phyloP scores from a whole-genome alignment of 257 asterid species.

The Fraxinus pennsylvanica region DNA sequence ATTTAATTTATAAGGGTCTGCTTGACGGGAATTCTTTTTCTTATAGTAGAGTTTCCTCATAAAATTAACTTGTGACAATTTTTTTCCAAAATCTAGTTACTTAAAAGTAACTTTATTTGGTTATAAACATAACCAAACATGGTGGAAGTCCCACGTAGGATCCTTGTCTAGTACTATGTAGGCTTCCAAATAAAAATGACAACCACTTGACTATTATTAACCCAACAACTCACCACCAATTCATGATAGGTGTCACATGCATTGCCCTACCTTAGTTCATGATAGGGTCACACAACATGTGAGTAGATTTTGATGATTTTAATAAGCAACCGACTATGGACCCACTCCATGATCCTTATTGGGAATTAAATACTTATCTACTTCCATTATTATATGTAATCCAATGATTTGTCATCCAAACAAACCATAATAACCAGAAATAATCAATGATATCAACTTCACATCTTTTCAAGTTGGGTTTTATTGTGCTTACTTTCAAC shows the following conservation, averaged over 20 bases:
- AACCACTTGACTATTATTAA: conserved; percentile 14
- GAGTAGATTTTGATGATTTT: conserved; percentile 25
- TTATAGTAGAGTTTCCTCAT: no score
- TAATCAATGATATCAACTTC: neutral
- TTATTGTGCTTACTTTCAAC: neutral
- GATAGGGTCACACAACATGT: conserved; percentile 4
- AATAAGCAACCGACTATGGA: conserved; percentile 48
- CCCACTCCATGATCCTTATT: conserved; percentile 39
- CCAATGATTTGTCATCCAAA: conserved; percentile 55
- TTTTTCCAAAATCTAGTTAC: no score
- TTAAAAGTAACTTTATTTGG: neutral
- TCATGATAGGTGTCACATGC: conserved; percentile 20
- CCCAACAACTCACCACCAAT: neutral
- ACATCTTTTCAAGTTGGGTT: neutral
- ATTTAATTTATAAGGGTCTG: no score
- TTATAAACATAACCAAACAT: neutral
- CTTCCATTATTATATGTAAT: conserved; percentile 43
- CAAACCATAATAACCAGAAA: neutral
- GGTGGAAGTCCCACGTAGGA: neutral
- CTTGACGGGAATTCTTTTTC: no score
- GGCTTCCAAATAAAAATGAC: conserved; percentile 2
- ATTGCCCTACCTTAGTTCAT: neutral
- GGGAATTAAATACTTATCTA: conserved; percentile 42
- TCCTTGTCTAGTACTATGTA: neutral
- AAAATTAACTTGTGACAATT: no score